A percentile compares a stretch with the other conserved stretches of the same genome.
These are phyloP conservation scores for Globisporangium irregulare DNA, from an alignment of 352 stramenopile species.

Conservation along the genomic window DNA sequence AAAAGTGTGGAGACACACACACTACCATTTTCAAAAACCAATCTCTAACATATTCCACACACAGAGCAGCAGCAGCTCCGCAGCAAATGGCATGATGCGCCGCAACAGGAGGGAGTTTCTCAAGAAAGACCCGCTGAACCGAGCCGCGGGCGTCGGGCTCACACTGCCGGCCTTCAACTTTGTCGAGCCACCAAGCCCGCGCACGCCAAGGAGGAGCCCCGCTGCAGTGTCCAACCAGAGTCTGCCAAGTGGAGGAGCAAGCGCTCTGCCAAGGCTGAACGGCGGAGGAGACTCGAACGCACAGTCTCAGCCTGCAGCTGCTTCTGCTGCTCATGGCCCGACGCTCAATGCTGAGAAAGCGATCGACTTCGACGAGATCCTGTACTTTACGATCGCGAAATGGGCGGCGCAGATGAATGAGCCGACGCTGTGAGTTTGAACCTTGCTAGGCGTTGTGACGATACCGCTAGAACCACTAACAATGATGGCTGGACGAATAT, in stretches of 20 bases:
- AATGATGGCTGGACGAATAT: not conserved
- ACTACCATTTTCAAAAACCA: not conserved
- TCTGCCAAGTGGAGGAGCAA: not conserved
- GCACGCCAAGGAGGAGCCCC: not conserved
- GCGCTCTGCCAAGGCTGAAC: constrained; percentile 4
- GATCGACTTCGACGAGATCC: constrained; percentile 21
- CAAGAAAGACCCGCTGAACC: constrained; percentile 17
- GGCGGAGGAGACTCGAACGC: not conserved
- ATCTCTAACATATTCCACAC: not conserved
- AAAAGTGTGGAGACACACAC: not conserved
- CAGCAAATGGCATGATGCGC: constrained; percentile 7
- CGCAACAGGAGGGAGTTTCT: constrained; percentile 9
- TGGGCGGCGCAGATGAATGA: constrained; percentile 22
- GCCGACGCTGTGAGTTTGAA: constrained; percentile 16
- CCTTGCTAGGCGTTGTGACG: not conserved
- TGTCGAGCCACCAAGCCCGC: constrained; percentile 33
- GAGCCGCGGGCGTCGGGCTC: constrained; percentile 28
- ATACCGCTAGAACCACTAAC: not conserved
- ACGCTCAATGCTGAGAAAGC: not conserved
- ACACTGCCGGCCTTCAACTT: constrained; percentile 66
- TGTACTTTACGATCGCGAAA: constrained; percentile 19
- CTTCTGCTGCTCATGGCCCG: constrained; percentile 14
- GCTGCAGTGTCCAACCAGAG: not conserved
- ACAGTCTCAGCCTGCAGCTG: constrained; percentile 9
- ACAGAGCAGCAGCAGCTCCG: not conserved